Percentiles rank a stretch among this genome's conserved stretches.
Conservation (phyloP, 805 yeast genomes). For the Saccharomyces eubayanus region DNA sequence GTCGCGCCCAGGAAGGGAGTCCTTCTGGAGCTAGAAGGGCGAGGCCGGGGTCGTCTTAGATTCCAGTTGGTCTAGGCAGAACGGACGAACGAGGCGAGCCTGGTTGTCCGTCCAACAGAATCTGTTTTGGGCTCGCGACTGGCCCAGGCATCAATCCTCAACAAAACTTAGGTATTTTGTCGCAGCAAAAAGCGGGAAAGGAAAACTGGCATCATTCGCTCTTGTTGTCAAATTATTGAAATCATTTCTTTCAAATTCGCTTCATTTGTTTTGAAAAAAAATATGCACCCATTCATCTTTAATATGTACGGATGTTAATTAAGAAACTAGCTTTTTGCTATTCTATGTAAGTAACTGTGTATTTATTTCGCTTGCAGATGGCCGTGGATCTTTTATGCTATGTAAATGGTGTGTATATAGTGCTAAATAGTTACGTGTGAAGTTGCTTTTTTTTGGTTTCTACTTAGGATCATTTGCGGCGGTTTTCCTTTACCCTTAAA, state of each 20-base stretch:
- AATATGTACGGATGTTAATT: not conserved
- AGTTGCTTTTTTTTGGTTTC: not conserved
- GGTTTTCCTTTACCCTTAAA: not conserved
- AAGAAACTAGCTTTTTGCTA: not conserved
- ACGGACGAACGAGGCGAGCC: not conserved
- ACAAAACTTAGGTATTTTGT: too few relatives aligned
- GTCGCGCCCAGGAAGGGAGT: not conserved
- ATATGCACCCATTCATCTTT: not conserved
- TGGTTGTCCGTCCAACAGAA: not conserved
- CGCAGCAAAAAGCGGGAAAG: too few relatives aligned
- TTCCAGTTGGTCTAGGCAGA: not conserved
- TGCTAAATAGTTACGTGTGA: not conserved
- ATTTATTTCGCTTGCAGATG: not conserved
- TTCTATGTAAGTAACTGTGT: not conserved
- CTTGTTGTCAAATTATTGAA: too few relatives aligned
- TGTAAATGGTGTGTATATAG: not conserved
- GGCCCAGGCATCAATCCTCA: not conserved
- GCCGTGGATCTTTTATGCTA: not conserved
- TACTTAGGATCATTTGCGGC: not conserved
- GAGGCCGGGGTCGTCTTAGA: not conserved
- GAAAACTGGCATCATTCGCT: too few relatives aligned
- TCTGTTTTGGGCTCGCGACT: not conserved
- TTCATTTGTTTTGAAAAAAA: too few relatives aligned
- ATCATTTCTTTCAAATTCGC: too few relatives aligned
- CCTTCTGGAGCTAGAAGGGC: not conserved